Evolutionary conservation across 1,284 basidiomycete genomes (phyloP), one percentile per base, ranked within the genome.

Genomic region (Sanghuangporus baumii): DNA sequence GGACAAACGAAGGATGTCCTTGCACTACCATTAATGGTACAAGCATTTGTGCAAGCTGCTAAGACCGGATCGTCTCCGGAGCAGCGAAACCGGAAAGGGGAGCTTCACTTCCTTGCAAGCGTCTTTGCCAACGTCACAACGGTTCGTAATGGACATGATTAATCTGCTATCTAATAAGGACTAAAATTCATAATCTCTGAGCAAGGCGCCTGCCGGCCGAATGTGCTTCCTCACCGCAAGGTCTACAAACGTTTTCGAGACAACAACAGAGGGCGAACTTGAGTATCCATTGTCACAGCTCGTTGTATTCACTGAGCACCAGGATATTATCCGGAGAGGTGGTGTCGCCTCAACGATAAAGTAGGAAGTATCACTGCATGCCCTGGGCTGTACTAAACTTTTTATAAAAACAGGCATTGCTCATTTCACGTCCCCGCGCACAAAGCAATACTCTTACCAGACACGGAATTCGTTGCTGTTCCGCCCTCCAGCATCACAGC

Each of bases 61-160:
- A 75, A 74, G 20, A 70, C 81, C 0, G 78, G 81, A 7, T 79
- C 80, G 7, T 31, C 61, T 12, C 76, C 79, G 1, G 74, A 74
- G 41, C 78, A 81, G 48, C 71, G 78, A 2, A 79, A 81, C 64
- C 74, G 91, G 50, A 94, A 93, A 74, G 90, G 84, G 43, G 81
- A 87, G 63, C 80, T 96, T 38, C 89, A 97, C 75, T 98, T 97
- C 75, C 78, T 97, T 16, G 87, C 94, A 0, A 93, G 88, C 64
- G 94, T 96, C 3, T 96, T 97, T 72, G 94, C 94, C 14, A 97
- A 98, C 72, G 74, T 96, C 58, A 90, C 85, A 50, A 84, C 86
- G 69, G 94, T 94, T 70, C 43, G 43, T 46, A 18, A 18, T n/a
- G 7, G 43, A 2, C 20, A 14, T 7, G 68, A 84, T 77, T 16